phyloP scores from a whole-genome alignment of 129 eudicot species.

The Tagetes patula region DNA sequence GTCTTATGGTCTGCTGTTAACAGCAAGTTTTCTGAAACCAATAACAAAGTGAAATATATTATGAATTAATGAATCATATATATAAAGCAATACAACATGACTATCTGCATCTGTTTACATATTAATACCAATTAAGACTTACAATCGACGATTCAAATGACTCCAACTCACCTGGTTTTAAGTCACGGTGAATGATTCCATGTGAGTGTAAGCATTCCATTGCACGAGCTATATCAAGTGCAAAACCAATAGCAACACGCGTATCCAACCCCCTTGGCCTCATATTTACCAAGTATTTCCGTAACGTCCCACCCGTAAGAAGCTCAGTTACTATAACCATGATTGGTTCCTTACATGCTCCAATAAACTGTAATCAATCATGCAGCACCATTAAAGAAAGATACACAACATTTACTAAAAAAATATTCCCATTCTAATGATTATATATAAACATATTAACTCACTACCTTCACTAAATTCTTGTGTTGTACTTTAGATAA shows the following conservation, averaged over 20 bases:
- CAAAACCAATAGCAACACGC: slow-evolving; percentile 75
- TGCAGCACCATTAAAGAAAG: slow-evolving; percentile 6
- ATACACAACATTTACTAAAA: not conserved
- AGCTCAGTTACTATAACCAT: slow-evolving; percentile 92
- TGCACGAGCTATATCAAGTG: slow-evolving; percentile 95
- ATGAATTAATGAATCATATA: not conserved
- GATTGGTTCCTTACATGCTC: slow-evolving; percentile 89
- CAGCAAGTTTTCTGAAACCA: slow-evolving; percentile 64
- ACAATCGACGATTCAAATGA: not conserved
- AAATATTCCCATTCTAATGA: not conserved
- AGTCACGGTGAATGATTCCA: slow-evolving; percentile 92
- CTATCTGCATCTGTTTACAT: not conserved
- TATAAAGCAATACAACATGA: not conserved
- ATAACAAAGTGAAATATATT: not conserved
- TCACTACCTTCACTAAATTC: slow-evolving; percentile 79
- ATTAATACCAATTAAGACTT: not conserved
- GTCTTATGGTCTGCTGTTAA: slow-evolving; percentile 68
- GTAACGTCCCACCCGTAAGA: slow-evolving; percentile 79
- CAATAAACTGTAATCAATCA: slow-evolving; percentile 57
- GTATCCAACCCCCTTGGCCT: slow-evolving; percentile 73
- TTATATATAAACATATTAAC: not conserved
- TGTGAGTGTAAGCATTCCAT: slow-evolving; percentile 95
- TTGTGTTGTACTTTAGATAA: slow-evolving; percentile 87
- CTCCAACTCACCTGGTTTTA: slow-evolving; percentile 64
- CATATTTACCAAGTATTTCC: slow-evolving; percentile 75